These are phyloP conservation scores for Amanita molliuscula DNA, from an alignment of 768 basidiomycete genomes.

Conservation along the genomic window DNA sequence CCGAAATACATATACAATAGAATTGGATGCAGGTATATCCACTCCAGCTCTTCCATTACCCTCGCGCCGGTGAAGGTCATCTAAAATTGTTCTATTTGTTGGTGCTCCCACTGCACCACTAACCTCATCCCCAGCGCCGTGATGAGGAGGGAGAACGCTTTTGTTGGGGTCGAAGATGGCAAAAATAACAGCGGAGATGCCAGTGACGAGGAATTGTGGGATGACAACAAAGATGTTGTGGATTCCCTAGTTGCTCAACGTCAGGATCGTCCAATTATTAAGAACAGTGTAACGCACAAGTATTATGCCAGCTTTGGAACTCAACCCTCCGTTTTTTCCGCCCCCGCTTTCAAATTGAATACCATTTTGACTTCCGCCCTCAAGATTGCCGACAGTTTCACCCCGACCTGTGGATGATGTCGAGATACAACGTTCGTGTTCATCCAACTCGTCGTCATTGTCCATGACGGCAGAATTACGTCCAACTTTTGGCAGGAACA, in stretches of 20 bases:
- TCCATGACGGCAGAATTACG: constrained; percentile 18
- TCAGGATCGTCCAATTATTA: neutral
- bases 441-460: constrained; percentile 11
- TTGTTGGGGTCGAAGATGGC: constrained; percentile 68
- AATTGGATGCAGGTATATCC: constrained; percentile 28
- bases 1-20: constrained; percentile 79
- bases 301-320: constrained; percentile 83
- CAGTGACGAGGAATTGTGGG: constrained; percentile 90
- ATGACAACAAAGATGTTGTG: constrained; percentile 92
- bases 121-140: constrained; percentile 8
- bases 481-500: constrained; percentile 18
- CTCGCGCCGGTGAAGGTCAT: neutral
- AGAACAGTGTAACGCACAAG: constrained; percentile 37
- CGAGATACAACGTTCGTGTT: neutral
- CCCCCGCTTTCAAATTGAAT: neutral
- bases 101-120: constrained; percentile 4
- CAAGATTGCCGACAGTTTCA: constrained; percentile 7
- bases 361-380: neutral
- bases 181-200: constrained; percentile 77
- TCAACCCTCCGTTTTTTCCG: constrained; percentile 29
- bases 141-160: constrained; percentile 27
- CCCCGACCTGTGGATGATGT: constrained; percentile 9
- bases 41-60: neutral
- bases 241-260: constrained; percentile 60
- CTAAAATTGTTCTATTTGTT: constrained; percentile 4